Conservation (phyloP, 371 early-diverging fungal species). For the Mucor velutinosus region DNA sequence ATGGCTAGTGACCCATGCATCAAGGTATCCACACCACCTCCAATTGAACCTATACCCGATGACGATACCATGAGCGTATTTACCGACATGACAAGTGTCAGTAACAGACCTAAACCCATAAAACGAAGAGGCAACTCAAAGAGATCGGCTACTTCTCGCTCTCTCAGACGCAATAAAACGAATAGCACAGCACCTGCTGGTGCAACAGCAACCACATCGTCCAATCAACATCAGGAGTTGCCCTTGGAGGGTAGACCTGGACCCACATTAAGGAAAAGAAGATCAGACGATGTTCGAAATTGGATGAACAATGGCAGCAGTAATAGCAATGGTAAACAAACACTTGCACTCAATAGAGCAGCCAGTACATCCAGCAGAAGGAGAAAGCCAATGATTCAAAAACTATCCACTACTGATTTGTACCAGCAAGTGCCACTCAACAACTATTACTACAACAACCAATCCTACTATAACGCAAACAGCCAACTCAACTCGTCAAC, state of each 20-base stretch:
- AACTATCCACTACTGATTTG: background rate
- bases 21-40: slow-evolving; percentile 32
- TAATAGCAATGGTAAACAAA: background rate
- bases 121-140: slow-evolving; percentile 19
- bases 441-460: background rate
- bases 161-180: slow-evolving; percentile 3
- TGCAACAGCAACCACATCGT: slow-evolving; percentile 5
- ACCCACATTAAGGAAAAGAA: slow-evolving; percentile 31
- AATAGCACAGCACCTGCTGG: slow-evolving; percentile 20
- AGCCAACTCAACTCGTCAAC: background rate
- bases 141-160: slow-evolving; percentile 8
- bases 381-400: slow-evolving; percentile 18
- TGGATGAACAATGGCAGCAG: slow-evolving; percentile 31
- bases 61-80: slow-evolving; percentile 41
- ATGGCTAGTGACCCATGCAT: slow-evolving; percentile 34
- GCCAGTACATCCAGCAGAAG: slow-evolving; percentile 1
- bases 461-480: background rate
- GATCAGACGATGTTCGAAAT: slow-evolving; percentile 46
- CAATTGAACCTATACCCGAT: slow-evolving; percentile 51
- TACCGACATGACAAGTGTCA: slow-evolving; percentile 50
- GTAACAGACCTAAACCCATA: slow-evolving; percentile 27
- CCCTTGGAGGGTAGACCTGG: slow-evolving; percentile 25
- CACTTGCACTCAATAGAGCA: background rate
- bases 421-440: background rate
- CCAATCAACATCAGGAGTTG: slow-evolving; percentile 19